These are phyloP conservation scores for Saksenaea vasiformis DNA, from an alignment of 371 early-diverging fungal species.

Conservation along the genomic window DNA sequence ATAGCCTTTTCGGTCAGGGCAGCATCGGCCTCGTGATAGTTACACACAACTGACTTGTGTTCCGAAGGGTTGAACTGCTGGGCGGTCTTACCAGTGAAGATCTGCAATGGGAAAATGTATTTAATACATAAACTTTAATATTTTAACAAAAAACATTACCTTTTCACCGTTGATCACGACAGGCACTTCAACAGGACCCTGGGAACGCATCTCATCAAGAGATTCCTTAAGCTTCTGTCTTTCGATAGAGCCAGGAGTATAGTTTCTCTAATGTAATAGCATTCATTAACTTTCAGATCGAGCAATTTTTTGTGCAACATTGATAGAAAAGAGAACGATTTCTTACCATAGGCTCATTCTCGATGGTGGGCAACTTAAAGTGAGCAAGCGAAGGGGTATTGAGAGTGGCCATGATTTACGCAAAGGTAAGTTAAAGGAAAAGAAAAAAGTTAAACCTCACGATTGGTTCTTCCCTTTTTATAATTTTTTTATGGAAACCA, in stretches of 20 bases:
- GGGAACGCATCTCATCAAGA: slow-evolving; percentile 71
- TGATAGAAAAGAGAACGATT: neutral
- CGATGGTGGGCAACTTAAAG: slow-evolving; percentile 80
- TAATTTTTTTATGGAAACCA: slow-evolving; percentile 2
- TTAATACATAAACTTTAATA: neutral
- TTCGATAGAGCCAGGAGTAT: slow-evolving; percentile 83
- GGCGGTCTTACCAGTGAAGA: slow-evolving; percentile 65
- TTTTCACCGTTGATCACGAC: slow-evolving; percentile 86
- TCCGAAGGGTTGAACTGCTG: slow-evolving; percentile 86
- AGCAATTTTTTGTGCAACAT: neutral
- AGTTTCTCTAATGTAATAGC: slow-evolving; percentile 59
- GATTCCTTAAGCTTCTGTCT: slow-evolving; percentile 76
- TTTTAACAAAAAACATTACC: slow-evolving; percentile 31
- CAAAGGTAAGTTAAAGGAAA: neutral
- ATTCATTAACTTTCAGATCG: neutral
- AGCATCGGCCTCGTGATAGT: slow-evolving; percentile 83
- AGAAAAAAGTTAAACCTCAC: neutral
- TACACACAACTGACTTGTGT: slow-evolving; percentile 79
- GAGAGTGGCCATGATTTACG: slow-evolving; percentile 22
- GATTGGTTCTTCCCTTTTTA: neutral
- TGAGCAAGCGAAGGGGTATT: slow-evolving; percentile 64
- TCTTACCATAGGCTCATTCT: slow-evolving; percentile 90
- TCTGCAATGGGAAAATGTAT: slow-evolving; percentile 28
- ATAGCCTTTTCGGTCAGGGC: slow-evolving; percentile 83
- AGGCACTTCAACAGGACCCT: slow-evolving; percentile 81